Conservation (phyloP, 176 grass and related monocot genomes). For the Eleusine coracana region DNA sequence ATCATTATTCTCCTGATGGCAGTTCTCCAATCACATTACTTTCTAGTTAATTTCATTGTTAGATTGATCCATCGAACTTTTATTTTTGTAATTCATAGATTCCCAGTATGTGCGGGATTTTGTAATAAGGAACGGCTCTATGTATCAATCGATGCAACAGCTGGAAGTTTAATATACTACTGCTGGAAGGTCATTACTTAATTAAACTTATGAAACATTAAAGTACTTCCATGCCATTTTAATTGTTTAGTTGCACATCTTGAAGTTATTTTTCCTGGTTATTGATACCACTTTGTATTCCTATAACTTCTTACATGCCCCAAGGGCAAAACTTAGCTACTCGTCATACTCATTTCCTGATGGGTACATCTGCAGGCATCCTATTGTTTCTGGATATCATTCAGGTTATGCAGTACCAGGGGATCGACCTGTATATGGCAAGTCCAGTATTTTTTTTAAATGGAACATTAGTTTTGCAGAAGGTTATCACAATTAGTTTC, state of each 20-base stretch:
- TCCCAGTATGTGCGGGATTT: too few relatives aligned
- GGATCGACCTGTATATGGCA: constrained; percentile 65
- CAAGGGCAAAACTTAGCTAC: background rate
- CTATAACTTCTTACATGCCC: background rate
- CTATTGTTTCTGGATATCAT: constrained; percentile 50
- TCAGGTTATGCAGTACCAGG: constrained; percentile 48
- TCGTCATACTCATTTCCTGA: constrained; percentile 32
- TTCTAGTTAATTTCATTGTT: too few relatives aligned
- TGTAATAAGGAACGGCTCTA: too few relatives aligned
- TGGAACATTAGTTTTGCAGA: constrained; percentile 16
- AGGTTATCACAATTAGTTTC: constrained; percentile 1
- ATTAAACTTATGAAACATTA: constrained; percentile 9
- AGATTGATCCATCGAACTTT: too few relatives aligned
- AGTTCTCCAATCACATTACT: too few relatives aligned
- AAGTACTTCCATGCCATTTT: background rate
- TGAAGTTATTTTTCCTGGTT: constrained; percentile 1
- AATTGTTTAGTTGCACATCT: background rate
- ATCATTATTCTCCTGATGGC: background rate
- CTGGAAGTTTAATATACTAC: background rate
- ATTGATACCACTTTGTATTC: constrained; percentile 22
- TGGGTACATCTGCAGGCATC: constrained; percentile 53
- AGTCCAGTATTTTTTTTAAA: constrained; percentile 29
- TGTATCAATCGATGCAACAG: too few relatives aligned
- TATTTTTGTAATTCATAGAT: too few relatives aligned
- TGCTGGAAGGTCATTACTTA: background rate